Evolutionary conservation across 2,329 filamentous ascomycete species (phyloP), one percentile per base, ranked within the genome.

Genomic region (Clonostachys sp.): DNA sequence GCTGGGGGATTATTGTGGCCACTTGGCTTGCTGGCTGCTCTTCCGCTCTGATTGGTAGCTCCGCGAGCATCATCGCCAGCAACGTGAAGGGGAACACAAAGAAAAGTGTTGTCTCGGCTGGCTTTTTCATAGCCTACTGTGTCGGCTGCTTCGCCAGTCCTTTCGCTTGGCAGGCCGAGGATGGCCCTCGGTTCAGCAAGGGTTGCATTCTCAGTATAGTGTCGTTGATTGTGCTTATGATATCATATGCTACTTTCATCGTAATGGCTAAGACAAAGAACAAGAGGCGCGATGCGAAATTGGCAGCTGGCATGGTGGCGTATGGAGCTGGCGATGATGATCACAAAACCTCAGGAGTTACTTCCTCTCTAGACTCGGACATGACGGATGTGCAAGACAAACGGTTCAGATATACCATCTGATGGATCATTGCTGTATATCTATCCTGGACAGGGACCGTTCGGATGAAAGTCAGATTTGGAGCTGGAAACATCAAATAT

Each of bases 11-110:
- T 5, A 53, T 59, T 5, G 54, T 43, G 8, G 49, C 53, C 14
- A 59, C 57, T 0, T 62, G 60, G 57, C 51, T 62, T 7, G 60
- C 53, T 14, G 48, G 48, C 2, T 50, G 47, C 48, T 50, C 45
- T 18, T 50, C 50, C 13, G 42, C 45, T 12, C 45, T 53, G 18
- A 24, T 60, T 2, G 55, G 55, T 41, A 48, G 51, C 2, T 50
- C 51, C 12, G 53, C 50, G 1, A 50, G 51, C 8, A 50, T 61
- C 34, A 51, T 61, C 43, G 58, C 57, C 2, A 56, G 54, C n/a
- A 62, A 61, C 24, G 53, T 62, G 4, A 59, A 60, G 44, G 60
- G 60, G 5, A 61, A 57, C 41, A 62, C 59, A 9, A 62, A 62
- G 50, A 59, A 58, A 47, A 53, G 48, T 12, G 50, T 55, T 5